These are phyloP conservation scores for Phytophthora cajani DNA, from an alignment of 352 stramenopile genomes.

Conservation along the genomic window DNA sequence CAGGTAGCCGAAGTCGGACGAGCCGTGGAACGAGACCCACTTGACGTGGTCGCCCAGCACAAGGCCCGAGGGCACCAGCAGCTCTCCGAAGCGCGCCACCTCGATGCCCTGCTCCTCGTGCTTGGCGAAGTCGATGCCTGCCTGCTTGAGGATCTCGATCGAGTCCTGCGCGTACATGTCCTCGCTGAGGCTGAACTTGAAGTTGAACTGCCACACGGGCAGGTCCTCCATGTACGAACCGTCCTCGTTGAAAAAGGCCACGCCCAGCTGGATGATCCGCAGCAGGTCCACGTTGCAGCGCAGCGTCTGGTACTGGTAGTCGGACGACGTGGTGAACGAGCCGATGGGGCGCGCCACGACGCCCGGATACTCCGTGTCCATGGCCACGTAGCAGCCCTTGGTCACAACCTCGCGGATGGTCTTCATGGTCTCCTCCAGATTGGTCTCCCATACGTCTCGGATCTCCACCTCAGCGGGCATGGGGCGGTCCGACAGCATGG, in stretches of 20 bases:
- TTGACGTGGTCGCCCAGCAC: conserved; percentile 98
- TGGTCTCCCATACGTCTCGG: conserved; percentile 93
- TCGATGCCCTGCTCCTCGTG: conserved; percentile 97
- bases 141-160: conserved; percentile 98
- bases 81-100: conserved; percentile 96
- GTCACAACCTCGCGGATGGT: conserved; percentile 96
- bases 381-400: conserved; percentile 98
- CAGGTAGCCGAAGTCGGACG: conserved; percentile 99
- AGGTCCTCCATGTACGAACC: conserved; percentile 95
- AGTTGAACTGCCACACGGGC: conserved; percentile 99
- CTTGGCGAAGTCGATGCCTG: conserved; percentile 97
- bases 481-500: conserved; percentile 56
- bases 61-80: conserved; percentile 97
- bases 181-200: conserved; percentile 97
- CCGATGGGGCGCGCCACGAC: conserved; percentile 98
- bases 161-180: conserved; percentile 99
- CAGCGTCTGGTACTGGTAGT: conserved; percentile 99
- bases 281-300: conserved; percentile 99
- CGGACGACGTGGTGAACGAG: conserved; percentile 93
- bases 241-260: conserved; percentile 97
- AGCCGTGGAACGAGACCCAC: conserved; percentile 99
- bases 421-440: conserved; percentile 96
- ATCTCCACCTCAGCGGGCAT: conserved; percentile 92
- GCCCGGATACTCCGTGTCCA: conserved; percentile 99
- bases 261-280: conserved; percentile 98